A percentile compares a stretch with the other conserved stretches of the same genome.
These are phyloP conservation scores for Prunus dulcis DNA, from an alignment of 306 rosid species.

Conservation along the genomic window DNA sequence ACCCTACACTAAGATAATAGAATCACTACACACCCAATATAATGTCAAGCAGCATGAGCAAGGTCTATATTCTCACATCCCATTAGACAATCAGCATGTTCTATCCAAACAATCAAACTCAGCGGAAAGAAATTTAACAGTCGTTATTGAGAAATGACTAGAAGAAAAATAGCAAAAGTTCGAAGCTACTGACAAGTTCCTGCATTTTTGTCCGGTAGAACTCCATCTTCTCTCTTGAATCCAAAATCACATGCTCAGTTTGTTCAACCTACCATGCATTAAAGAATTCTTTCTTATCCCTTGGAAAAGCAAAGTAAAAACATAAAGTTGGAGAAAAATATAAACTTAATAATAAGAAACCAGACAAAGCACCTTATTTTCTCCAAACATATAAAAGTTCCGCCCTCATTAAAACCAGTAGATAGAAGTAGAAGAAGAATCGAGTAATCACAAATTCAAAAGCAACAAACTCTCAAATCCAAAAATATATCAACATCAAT, in stretches of 20 bases:
- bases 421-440: neutral
- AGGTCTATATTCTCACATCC: neutral
- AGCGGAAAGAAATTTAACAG: neutral
- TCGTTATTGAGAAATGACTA: slow-evolving; percentile 2
- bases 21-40: slow-evolving; percentile 5
- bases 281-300: slow-evolving; percentile 10
- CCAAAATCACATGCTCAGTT: slow-evolving; percentile 56
- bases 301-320: slow-evolving; percentile 7
- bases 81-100: neutral
- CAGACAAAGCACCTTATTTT: neutral
- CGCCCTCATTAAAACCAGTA: neutral
- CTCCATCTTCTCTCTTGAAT: slow-evolving; percentile 84
- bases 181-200: slow-evolving; percentile 76
- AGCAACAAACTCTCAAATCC: neutral
- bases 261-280: slow-evolving; percentile 55
- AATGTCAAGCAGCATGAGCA: neutral
- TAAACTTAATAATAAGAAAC: neutral
- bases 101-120: neutral
- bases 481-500: neutral
- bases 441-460: neutral
- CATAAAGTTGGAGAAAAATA: neutral
- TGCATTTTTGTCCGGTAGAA: slow-evolving; percentile 88
- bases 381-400: neutral
- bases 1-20: slow-evolving; percentile 1
- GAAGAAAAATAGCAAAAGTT: slow-evolving; percentile 21